Conservation (phyloP, 192 early-diverging fungal genomes). For the Phlyctochytrium planicorne region DNA sequence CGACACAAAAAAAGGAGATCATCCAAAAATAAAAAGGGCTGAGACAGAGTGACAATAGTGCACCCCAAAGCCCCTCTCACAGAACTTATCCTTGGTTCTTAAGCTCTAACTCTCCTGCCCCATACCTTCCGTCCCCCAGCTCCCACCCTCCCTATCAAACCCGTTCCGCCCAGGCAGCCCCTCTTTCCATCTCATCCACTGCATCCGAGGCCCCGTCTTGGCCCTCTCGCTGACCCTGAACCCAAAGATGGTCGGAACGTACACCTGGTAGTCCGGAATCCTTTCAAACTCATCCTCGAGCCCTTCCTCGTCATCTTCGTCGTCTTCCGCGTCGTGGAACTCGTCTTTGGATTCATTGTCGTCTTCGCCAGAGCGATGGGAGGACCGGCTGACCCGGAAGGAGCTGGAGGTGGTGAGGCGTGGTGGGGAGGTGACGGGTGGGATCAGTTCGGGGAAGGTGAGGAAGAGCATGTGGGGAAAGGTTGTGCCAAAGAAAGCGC, state of each 20-base stretch:
- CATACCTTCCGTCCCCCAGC: no score
- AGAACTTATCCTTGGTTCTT: no score
- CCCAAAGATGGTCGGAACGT: conserved; percentile 87
- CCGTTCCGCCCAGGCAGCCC: no score
- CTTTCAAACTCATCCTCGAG: conserved; percentile 14
- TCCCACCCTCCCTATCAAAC: no score
- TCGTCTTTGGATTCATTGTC: conserved; percentile 23
- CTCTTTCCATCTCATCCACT: conserved; percentile 79
- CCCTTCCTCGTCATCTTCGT: conserved; percentile 29
- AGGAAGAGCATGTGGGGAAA: conserved; percentile 92
- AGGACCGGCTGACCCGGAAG: neutral
- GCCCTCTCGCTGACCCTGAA: conserved; percentile 81
- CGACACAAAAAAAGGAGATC: no score
- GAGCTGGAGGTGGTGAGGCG: neutral
- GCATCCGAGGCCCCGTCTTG: conserved; percentile 81
- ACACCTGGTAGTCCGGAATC: conserved; percentile 55
- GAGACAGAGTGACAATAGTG: no score
- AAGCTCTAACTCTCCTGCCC: no score
- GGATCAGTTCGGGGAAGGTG: conserved; percentile 77
- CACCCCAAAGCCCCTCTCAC: no score
- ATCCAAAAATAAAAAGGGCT: no score
- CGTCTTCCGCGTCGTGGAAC: conserved; percentile 29
- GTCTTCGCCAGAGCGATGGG: neutral
- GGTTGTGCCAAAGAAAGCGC: conserved; percentile 94
- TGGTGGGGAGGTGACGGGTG: conserved; percentile 30